Evolutionary conservation across 192 early-diverging fungal species (phyloP), one percentile per base, ranked within the genome.

Genomic region (Mortierella claussenii): DNA sequence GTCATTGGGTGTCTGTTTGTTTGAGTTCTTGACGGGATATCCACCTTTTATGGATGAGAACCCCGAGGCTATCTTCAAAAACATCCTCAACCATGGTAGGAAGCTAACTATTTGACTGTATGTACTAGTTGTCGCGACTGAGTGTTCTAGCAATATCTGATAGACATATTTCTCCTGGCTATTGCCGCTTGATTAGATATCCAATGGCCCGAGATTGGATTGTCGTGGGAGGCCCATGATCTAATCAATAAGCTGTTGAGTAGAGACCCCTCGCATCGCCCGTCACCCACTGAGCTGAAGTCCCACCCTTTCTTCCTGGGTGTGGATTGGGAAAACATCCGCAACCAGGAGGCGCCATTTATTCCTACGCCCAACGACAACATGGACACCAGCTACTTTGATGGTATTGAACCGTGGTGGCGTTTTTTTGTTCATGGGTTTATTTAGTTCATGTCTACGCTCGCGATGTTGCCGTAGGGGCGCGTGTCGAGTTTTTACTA

Each of bases 311-410:
- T 96, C 70, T 97, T 92, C 69, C 73, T 59, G 4, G 89, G 81
- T n/a, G 83, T 93, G 42, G 90, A 95, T 32, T 91, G 94, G 91
- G 83, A 87, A 44, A 84, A 88, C 56, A 80, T 96, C 27, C 83
- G 91, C 4, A 87, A 91, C 61, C 89, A 89, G 69, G 83, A 88
- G 32, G 91, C 95, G 1, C 94, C 94, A 3, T 96, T 97, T 78
- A 87, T 96, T 9, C 95, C 95, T 18, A 82, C 83, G 27, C 92
- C 93, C 13, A 88, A 85, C 24, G 93, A 94, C 46, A 83, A 88
- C n/a, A 84, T 85, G 2, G 95, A 97, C 65, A 96, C 95, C 27
- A 95, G 94, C 65, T 97, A 97, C 76, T 96, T 96, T 84, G 94
- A 95, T 60, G 86, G 89, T 90, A 81, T 17, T 1, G 1, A 4